phyloP scores from a whole-genome alignment of 2,329 filamentous ascomycete species.

The Penicillium sp. region DNA sequence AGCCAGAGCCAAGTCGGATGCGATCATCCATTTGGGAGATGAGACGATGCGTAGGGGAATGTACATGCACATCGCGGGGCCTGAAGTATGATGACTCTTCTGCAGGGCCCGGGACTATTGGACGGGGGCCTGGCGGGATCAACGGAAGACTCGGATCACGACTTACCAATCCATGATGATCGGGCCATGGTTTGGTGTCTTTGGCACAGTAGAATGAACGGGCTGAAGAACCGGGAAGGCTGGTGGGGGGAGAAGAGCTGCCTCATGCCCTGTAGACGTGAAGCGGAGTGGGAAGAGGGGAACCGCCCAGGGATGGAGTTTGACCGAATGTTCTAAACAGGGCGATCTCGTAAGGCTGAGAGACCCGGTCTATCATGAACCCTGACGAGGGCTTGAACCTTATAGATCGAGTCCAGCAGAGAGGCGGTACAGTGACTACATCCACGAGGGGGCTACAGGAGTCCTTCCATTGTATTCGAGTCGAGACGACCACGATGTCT shows the following conservation, averaged over 20 bases:
- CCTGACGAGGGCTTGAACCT: background rate
- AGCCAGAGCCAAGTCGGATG: slow-evolving; percentile 32
- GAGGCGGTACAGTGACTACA: background rate
- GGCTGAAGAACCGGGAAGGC: background rate
- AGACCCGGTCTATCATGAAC: background rate
- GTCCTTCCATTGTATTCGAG: background rate
- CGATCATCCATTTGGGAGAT: slow-evolving; percentile 15
- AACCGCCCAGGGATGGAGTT: background rate
- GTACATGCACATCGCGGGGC: too few species aligned
- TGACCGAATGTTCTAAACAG: background rate
- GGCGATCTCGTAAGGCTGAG: background rate
- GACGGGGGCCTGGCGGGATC: slow-evolving; percentile 5
- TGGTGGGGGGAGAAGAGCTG: background rate
- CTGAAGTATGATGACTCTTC: slow-evolving; percentile 2
- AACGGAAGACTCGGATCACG: slow-evolving; percentile 26
- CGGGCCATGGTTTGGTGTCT: slow-evolving; percentile 21
- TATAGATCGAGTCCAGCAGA: background rate
- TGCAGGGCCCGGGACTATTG: background rate
- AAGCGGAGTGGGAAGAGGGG: background rate
- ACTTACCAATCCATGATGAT: slow-evolving; percentile 31
- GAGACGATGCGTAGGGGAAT: background rate
- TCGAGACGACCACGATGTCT: background rate
- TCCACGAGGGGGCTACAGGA: too few species aligned
- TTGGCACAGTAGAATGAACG: background rate
- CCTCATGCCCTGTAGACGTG: background rate